A percentile compares a stretch with the other conserved stretches of the same genome.
These are phyloP conservation scores for Pseudozyma pruni DNA, from an alignment of 1,284 basidiomycete genomes.

Conservation along the genomic window DNA sequence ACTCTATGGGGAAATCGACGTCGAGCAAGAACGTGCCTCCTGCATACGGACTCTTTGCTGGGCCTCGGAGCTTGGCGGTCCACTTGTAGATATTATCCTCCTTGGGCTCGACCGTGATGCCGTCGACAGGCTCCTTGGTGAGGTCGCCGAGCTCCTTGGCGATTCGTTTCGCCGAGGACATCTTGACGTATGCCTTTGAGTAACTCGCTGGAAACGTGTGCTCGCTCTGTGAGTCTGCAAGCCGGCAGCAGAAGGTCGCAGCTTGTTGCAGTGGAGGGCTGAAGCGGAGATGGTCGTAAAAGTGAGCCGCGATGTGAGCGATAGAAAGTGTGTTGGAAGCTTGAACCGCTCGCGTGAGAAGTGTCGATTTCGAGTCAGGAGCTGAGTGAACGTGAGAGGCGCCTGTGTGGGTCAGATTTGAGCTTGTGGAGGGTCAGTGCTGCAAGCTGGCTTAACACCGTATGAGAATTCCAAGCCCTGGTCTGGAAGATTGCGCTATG, in stretches of 20 bases:
- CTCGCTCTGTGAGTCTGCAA: too few species aligned
- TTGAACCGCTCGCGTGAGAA: background rate
- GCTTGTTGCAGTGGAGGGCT: too few species aligned
- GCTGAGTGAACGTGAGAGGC: background rate
- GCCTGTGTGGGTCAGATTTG: background rate
- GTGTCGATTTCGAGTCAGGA: background rate
- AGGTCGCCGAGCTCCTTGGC: conserved; percentile 59
- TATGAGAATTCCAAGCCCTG: too few species aligned
- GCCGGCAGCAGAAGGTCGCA: too few species aligned
- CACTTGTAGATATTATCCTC: conserved; percentile 62
- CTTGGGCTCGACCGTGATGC: conserved; percentile 52
- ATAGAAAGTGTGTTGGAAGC: too few species aligned
- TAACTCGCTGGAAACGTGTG: background rate
- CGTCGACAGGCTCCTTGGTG: conserved; percentile 50
- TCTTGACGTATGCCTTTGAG: conserved; percentile 3
- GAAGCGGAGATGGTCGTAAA: background rate
- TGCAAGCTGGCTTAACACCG: too few species aligned
- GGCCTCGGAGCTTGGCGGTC: conserved; percentile 53
- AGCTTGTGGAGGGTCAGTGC: too few species aligned
- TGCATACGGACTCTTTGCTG: conserved; percentile 55
- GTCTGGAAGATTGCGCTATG: too few species aligned
- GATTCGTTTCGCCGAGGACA: conserved; percentile 50
- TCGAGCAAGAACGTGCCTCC: conserved; percentile 64
- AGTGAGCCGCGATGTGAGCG: background rate
- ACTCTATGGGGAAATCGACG: conserved; percentile 67